phyloP scores from a whole-genome alignment of 352 stramenopile genomes.

The Phytophthora kernoviae region DNA sequence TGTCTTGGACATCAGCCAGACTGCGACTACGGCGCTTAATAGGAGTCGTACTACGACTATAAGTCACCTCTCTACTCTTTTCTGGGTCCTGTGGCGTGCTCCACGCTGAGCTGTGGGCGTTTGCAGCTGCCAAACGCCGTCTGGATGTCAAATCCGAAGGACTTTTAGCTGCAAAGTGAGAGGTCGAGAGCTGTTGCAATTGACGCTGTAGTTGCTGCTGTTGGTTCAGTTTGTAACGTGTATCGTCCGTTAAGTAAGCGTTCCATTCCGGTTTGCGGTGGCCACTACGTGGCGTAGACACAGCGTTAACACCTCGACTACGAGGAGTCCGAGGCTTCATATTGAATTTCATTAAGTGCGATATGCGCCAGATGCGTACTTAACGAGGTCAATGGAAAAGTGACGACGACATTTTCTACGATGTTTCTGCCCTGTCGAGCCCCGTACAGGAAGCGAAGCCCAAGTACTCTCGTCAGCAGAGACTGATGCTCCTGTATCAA shows the following conservation, averaged over 20 bases:
- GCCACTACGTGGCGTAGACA: conserved; percentile 5
- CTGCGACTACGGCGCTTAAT: conserved; percentile 2
- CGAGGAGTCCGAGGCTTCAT: conserved; percentile 28
- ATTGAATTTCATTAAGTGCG: neutral
- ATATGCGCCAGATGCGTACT: neutral
- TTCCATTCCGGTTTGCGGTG: conserved; percentile 52
- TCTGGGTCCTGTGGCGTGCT: conserved; percentile 12
- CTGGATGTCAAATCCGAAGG: conserved; percentile 16
- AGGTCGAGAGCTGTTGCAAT: conserved; percentile 46
- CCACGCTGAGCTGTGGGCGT: conserved; percentile 14
- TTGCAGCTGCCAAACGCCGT: conserved; percentile 4
- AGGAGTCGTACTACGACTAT: no score
- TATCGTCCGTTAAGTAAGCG: conserved; percentile 52
- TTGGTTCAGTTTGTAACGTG: conserved; percentile 53
- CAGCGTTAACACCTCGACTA: conserved; percentile 7
- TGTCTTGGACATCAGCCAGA: conserved; percentile 13
- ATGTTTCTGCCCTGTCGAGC: no score
- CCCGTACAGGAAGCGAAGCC: no score
- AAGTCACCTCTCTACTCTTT: neutral
- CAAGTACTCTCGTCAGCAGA: no score
- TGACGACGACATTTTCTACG: neutral
- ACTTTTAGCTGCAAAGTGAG: conserved; percentile 42
- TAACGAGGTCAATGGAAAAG: neutral
- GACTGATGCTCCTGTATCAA: neutral
- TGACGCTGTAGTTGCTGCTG: conserved; percentile 47